Base-by-base conservation (phyloP, 345 rosid genomes). In the Trapa bicornis region DNA sequence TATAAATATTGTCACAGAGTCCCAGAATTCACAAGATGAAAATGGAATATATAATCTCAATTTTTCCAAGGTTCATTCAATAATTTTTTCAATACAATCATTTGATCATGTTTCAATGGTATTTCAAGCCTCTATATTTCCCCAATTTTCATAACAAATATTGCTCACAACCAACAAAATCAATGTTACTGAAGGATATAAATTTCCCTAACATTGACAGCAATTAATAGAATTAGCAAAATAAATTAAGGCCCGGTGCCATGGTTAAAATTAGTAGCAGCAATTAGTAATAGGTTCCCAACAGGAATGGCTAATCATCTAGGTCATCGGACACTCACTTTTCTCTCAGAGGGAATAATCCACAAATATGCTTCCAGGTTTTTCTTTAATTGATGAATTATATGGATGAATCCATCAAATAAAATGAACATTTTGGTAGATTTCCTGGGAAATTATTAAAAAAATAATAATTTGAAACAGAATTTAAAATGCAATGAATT, bases 1-100 rank as follows among this genome's bases (percentile, higher is more conserved):
- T 37, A 64, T 39, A 74, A 47, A 73, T 65, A 66, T 71, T 41
- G 64, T 41, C 66, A 53, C 11, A 50, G 56, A 57, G 63, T 58
- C 62, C 33, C 62, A 58, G 11, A 58, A 29, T 32, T 58, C 38
- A 32, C 14, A 35, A 58, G 33, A 16, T 58, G 10, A 35, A 8
- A 9, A 32, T 35, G 63, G 37, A 9, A 58, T 32, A 12, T 3
- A 11, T 58, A 58, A 38, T 35, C 5, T 58, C 38, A 58, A 38
- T 9, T 8, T 58, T 8, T 33, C 38, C 37, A 8, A 57, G 8
- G 57, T 57, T 57, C 10, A 57, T 29, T 57, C 61, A 22, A 57
- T 9, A 22, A 8, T 0, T 58, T 9, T 16, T 58, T 58, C 6
- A 58, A 8, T 2, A 4, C 2, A 11, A 33, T 58, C 10, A 33